These are phyloP conservation scores for Tuber calosporum DNA, from an alignment of 495 filamentous ascomycete species.

Conservation along the genomic window DNA sequence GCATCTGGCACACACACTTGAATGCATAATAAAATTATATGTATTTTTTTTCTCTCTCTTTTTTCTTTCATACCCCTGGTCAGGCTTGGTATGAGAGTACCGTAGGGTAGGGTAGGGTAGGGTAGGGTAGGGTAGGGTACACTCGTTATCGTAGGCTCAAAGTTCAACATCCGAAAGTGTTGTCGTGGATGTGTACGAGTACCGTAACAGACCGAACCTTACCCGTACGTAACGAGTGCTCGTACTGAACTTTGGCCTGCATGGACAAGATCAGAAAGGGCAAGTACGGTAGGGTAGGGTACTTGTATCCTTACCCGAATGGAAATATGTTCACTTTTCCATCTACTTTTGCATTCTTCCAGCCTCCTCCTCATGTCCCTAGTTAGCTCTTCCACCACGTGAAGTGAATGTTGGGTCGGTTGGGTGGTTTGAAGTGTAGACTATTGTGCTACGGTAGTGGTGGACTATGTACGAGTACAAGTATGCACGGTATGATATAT, in stretches of 20 bases:
- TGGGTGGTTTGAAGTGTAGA: neutral
- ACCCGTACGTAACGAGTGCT: too few relatives aligned
- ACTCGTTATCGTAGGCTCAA: neutral
- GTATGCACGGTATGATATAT: neutral
- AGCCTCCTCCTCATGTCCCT: neutral
- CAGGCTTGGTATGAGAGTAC: neutral
- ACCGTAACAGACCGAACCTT: neutral
- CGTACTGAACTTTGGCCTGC: neutral
- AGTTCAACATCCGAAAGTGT: neutral
- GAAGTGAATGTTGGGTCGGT: neutral
- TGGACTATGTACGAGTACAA: too few relatives aligned
- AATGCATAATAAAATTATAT: neutral
- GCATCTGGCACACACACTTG: neutral
- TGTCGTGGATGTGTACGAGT: too few relatives aligned
- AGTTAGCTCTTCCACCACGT: too few relatives aligned
- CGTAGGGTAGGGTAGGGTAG: too few relatives aligned
- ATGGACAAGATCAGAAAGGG: neutral
- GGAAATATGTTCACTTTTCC: slow-evolving; percentile 4
- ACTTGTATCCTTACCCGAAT: slow-evolving; percentile 3
- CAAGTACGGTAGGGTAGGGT: too few relatives aligned
- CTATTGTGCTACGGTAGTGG: neutral
- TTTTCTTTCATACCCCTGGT: neutral
- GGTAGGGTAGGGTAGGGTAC: neutral
- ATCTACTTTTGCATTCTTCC: neutral
- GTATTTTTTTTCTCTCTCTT: neutral